phyloP scores from a whole-genome alignment of 257 asterid genomes.

The Thymus quinquecostatus region DNA sequence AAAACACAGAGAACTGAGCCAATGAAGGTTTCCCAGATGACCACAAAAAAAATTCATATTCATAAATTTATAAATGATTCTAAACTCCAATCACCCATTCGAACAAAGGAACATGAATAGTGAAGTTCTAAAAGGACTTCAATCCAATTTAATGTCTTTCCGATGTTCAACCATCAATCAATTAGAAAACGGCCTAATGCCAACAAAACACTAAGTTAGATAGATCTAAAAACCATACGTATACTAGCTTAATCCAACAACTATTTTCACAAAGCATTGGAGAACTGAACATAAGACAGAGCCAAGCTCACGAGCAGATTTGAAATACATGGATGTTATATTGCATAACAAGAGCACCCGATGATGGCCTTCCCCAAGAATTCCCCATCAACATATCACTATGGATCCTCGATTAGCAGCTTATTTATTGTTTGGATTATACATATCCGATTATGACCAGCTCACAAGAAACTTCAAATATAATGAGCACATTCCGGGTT shows the following conservation, averaged over 20 bases:
- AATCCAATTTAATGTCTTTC: not conserved
- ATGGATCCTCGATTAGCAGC: not conserved
- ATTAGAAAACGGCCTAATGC: constrained; percentile 2
- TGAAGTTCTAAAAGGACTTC: not conserved
- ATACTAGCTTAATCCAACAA: not conserved
- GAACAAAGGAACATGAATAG: not conserved
- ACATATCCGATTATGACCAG: constrained; percentile 7
- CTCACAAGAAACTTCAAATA: not conserved
- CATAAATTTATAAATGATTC: not conserved
- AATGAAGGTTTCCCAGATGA: not conserved
- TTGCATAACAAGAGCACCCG: not conserved
- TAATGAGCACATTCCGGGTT: not conserved
- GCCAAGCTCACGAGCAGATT: not conserved
- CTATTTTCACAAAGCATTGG: not conserved
- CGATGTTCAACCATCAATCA: not conserved
- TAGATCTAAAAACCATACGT: not conserved
- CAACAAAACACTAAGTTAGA: constrained; percentile 1
- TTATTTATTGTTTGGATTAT: not conserved
- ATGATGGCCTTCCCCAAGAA: constrained; percentile 3
- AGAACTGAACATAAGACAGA: not conserved
- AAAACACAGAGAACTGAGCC: not conserved
- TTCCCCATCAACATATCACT: not conserved
- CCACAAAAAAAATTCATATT: not conserved
- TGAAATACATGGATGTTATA: not conserved
- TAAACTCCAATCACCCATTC: not conserved